A percentile compares a stretch with the other conserved stretches of the same genome.
phyloP scores from a whole-genome alignment of 306 rosid species.

The Sophora flavescens region DNA sequence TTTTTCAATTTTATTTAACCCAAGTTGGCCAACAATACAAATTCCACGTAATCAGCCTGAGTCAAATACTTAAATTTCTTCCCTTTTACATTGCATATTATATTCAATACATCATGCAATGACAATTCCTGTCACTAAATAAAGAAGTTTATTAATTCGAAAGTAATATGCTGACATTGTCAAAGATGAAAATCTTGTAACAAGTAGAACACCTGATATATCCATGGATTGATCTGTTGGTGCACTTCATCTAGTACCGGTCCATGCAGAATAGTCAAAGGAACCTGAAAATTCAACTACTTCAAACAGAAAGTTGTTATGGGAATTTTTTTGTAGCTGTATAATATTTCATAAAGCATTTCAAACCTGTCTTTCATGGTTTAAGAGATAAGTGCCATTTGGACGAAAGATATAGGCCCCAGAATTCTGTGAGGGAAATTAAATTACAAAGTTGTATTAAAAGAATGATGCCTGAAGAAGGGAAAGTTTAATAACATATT shows the following conservation, averaged over 20 bases:
- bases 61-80: background rate
- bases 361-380: slow-evolving; percentile 54
- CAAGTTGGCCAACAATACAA: background rate
- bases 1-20: slow-evolving; percentile 14
- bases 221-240: slow-evolving; percentile 67
- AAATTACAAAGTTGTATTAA: slow-evolving; percentile 32
- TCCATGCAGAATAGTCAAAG: slow-evolving; percentile 59
- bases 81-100: slow-evolving; percentile 32
- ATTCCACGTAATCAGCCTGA: background rate
- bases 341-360: slow-evolving; percentile 34
- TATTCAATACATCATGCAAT: slow-evolving; percentile 38
- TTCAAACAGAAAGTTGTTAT: slow-evolving; percentile 27
- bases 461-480: slow-evolving; percentile 5
- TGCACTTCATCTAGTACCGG: slow-evolving; percentile 66
- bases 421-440: slow-evolving; percentile 54
- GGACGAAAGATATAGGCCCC: slow-evolving; percentile 73
- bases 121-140: slow-evolving; percentile 22
- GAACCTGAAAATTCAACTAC: slow-evolving; percentile 46
- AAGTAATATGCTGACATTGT: slow-evolving; percentile 27
- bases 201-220: slow-evolving; percentile 61
- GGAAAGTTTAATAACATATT: slow-evolving; percentile 37
- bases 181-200: slow-evolving; percentile 34
- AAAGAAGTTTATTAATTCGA: slow-evolving; percentile 27
- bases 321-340: background rate
- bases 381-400: slow-evolving; percentile 55